phyloP scores from a whole-genome alignment of 208 protist species.

The Crithidia bombi region DNA sequence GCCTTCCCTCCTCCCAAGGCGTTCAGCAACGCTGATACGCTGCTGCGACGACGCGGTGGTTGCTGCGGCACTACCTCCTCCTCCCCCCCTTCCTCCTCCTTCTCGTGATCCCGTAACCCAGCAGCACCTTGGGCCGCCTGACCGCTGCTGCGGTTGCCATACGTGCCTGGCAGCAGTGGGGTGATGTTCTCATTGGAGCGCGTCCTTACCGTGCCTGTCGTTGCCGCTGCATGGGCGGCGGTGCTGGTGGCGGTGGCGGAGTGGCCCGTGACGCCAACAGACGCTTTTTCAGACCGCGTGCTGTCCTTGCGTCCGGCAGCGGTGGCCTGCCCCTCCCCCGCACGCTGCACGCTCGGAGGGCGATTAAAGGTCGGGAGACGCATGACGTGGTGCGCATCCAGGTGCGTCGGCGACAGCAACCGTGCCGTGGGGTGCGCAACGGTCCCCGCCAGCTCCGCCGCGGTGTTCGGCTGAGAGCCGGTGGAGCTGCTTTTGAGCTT shows the following conservation, averaged over 20 bases:
- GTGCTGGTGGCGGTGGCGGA: background rate
- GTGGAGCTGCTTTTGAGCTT: background rate
- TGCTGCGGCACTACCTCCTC: background rate
- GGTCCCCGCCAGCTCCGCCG: background rate
- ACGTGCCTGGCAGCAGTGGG: background rate
- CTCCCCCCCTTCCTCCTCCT: background rate
- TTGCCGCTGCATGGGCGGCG: too few species aligned
- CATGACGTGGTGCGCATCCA: constrained; percentile 9
- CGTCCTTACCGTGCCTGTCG: background rate
- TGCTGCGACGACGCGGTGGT: constrained; percentile 6
- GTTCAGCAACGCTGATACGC: background rate
- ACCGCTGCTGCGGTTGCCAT: background rate
- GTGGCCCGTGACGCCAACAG: too few species aligned
- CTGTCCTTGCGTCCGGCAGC: background rate
- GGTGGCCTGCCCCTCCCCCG: background rate
- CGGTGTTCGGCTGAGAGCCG: constrained; percentile 5
- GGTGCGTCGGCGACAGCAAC: background rate
- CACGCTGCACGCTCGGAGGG: background rate
- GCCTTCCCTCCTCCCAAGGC: background rate
- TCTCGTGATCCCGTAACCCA: background rate
- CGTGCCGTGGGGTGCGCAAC: background rate
- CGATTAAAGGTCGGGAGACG: constrained; percentile 13
- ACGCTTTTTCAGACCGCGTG: background rate
- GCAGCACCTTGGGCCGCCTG: background rate
- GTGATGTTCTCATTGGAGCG: background rate